Percentiles rank a stretch among this genome's conserved stretches.
Evolutionary conservation across 208 protist genomes (phyloP).

Genomic region (Zelonia costaricensis): DNA sequence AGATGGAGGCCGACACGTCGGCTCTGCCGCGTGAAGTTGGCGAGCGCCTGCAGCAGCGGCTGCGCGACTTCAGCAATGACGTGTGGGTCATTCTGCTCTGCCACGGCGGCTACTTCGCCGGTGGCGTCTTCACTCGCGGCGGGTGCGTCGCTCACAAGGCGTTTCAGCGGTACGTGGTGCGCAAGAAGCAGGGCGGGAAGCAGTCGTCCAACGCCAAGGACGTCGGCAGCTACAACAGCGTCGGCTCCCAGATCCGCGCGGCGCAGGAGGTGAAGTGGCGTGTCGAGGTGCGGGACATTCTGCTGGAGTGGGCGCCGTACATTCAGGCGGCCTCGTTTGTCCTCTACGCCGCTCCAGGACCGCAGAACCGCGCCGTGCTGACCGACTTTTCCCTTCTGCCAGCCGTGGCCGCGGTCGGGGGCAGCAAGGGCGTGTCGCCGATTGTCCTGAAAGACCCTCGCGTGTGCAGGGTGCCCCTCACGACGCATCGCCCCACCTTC

Average conservation of each 20-base stretch:
- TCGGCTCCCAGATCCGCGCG: conserved; percentile 85
- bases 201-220: conserved; percentile 87
- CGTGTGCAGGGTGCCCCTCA: conserved; percentile 77
- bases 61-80: conserved; percentile 41
- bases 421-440: conserved; percentile 41
- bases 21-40: conserved; percentile 37
- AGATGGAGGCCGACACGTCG: conserved; percentile 20
- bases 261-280: conserved; percentile 88
- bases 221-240: conserved; percentile 67
- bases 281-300: conserved; percentile 71
- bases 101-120: conserved; percentile 89
- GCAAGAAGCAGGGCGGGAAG: conserved; percentile 93
- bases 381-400: conserved; percentile 58
- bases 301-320: conserved; percentile 72
- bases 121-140: conserved; percentile 69
- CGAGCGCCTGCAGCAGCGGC: conserved; percentile 20
- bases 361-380: conserved; percentile 78
- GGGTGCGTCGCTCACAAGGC: conserved; percentile 76
- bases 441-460: conserved; percentile 70
- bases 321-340: conserved; percentile 77
- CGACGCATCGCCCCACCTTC: conserved; percentile 82
- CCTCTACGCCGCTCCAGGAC: conserved; percentile 83
- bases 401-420: conserved; percentile 5
- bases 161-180: conserved; percentile 91
- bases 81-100: conserved; percentile 86